Conservation (phyloP, 495 filamentous ascomycete genomes). For the Geopyxis carbonaria region DNA sequence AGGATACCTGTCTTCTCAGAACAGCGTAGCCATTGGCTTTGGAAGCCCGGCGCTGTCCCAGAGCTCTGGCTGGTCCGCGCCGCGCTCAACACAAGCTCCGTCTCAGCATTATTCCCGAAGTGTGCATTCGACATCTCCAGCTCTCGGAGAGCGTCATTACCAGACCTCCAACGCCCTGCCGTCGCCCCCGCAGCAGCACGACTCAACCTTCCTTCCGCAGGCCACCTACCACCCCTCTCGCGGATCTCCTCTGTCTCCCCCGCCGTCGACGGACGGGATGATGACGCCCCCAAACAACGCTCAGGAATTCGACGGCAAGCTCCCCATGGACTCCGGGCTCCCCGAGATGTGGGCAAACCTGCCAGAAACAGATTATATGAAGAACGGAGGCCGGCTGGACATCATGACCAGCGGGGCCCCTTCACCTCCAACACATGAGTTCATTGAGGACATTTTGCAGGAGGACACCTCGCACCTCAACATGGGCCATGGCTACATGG, state of each 20-base stretch:
- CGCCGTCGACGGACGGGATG: conserved; percentile 19
- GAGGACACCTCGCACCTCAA: too few species aligned
- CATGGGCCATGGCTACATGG: too few species aligned
- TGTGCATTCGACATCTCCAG: neutral
- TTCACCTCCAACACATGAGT: conserved; percentile 19
- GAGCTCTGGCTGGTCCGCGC: conserved; percentile 17
- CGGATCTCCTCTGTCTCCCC: conserved; percentile 18
- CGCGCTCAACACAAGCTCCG: neutral
- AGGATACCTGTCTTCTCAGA: conserved; percentile 17
- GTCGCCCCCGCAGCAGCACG: conserved; percentile 20
- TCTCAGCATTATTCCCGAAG: neutral
- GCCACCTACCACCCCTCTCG: conserved; percentile 5
- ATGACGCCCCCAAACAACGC: conserved; percentile 23
- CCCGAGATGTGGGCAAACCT: conserved; percentile 15
- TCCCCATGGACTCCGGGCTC: conserved; percentile 16
- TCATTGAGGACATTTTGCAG: conserved; percentile 21
- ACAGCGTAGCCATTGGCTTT: conserved; percentile 18
- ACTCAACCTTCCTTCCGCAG: conserved; percentile 13
- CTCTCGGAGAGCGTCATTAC: conserved; percentile 5
- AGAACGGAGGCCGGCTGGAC: too few species aligned
- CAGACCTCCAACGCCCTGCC: conserved; percentile 15
- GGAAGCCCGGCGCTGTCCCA: conserved; percentile 20
- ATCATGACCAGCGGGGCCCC: conserved; percentile 8
- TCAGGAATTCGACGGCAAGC: conserved; percentile 17
- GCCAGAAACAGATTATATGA: conserved; percentile 14